These are phyloP conservation scores for Miscanthus sacchariflorus DNA, from an alignment of 202 grass and related monocot genomes.

Conservation along the genomic window DNA sequence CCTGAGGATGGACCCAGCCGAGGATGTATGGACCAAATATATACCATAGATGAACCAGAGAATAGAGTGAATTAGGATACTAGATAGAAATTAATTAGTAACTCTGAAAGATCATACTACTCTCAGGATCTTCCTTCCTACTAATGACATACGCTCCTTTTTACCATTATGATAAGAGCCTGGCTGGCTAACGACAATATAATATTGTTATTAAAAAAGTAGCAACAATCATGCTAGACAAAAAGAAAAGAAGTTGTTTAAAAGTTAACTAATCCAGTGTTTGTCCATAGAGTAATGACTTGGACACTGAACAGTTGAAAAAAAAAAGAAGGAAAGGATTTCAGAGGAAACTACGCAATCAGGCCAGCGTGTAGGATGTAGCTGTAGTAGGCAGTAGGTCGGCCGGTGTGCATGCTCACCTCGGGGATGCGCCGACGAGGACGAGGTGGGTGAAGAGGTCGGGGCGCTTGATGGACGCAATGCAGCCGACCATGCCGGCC, in stretches of 20 bases:
- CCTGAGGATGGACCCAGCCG: not conserved
- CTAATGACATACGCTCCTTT: not conserved
- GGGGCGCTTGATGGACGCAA: conserved; percentile 73
- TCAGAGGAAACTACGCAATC: not conserved
- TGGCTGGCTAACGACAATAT: not conserved
- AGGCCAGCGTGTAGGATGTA: not conserved
- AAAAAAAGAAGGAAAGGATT: not conserved
- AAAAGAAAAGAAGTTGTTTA: not conserved
- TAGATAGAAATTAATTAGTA: not conserved
- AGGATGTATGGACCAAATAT: not conserved
- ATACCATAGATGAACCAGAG: not conserved
- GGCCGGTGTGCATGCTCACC: conserved; percentile 26
- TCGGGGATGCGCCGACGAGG: conserved; percentile 77
- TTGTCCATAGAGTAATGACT: not conserved
- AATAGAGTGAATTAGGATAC: not conserved
- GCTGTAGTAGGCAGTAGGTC: not conserved
- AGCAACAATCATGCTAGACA: not conserved
- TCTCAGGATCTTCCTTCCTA: not conserved
- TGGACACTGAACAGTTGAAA: not conserved
- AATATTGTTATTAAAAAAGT: not conserved
- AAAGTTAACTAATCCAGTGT: not conserved
- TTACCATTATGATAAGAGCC: not conserved
- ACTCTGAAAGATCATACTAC: no score
- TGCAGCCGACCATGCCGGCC: conserved; percentile 82
- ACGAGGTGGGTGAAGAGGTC: conserved; percentile 75